phyloP scores from a whole-genome alignment of 257 asterid genomes.

The Nicotiana otophora region DNA sequence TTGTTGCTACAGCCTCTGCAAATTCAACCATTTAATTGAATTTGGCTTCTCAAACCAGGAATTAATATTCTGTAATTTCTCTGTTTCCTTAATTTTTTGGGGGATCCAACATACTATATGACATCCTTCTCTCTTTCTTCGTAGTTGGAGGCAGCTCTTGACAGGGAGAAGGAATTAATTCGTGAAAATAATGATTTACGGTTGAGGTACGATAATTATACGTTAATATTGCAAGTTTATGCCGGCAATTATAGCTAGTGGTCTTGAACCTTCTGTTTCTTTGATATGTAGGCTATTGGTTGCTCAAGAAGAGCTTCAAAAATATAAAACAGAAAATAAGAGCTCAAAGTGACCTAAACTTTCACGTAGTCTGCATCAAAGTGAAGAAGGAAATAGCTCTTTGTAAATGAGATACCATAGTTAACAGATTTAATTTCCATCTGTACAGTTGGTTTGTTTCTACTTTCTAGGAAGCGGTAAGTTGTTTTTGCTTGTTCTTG shows the following conservation, averaged over 20 bases:
- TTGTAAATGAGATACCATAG: not conserved
- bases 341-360: not conserved
- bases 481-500: not conserved
- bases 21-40: not conserved
- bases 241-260: not conserved
- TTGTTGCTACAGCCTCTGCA: not conserved
- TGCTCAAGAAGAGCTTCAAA: slow-evolving; percentile 70
- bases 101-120: not conserved
- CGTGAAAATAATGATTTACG: slow-evolving; percentile 68
- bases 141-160: slow-evolving; percentile 79
- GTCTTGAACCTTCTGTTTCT: not conserved
- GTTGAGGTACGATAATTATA: slow-evolving; percentile 43
- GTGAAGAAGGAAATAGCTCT: not conserved
- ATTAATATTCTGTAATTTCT: not conserved
- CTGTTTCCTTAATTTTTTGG: not conserved
- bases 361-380: not conserved
- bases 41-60: not conserved
- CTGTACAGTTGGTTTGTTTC: not conserved
- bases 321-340: slow-evolving; percentile 40
- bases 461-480: not conserved
- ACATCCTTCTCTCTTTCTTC: not conserved
- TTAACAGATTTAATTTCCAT: not conserved
- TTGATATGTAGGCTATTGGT: slow-evolving; percentile 27
- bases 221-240: not conserved
- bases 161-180: slow-evolving; percentile 66